These are phyloP conservation scores for Globisporangium heterothallicum DNA, from an alignment of 352 stramenopile species.

Conservation along the genomic window DNA sequence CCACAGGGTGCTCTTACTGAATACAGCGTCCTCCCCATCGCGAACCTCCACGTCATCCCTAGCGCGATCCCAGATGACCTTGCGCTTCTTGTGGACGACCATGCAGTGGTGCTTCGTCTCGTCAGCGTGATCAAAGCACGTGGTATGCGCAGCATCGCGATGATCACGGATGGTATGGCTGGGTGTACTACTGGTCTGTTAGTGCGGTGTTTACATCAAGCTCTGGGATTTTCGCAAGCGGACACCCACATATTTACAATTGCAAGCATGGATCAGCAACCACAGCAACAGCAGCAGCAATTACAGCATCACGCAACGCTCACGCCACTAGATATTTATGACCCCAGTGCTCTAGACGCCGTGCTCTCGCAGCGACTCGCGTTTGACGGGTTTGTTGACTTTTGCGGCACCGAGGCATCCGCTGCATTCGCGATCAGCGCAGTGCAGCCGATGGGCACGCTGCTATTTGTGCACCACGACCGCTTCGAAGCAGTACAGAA, in stretches of 20 bases:
- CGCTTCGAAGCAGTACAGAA: conserved; percentile 23
- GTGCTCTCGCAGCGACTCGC: conserved; percentile 11
- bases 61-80: conserved; percentile 30
- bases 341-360: conserved; percentile 16
- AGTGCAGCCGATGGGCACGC: conserved; percentile 40
- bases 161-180: conserved; percentile 15
- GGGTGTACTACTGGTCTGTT: conserved; percentile 22
- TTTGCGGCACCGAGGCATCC: conserved; percentile 41
- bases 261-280: not conserved
- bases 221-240: conserved; percentile 11
- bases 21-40: conserved; percentile 33
- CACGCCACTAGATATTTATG: conserved; percentile 29
- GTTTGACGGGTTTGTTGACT: conserved; percentile 48
- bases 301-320: conserved; percentile 19
- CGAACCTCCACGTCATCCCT: conserved; percentile 28
- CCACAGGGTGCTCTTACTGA: conserved; percentile 29
- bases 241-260: conserved; percentile 30
- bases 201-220: conserved; percentile 22
- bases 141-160: conserved; percentile 21
- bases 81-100: conserved; percentile 34
- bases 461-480: conserved; percentile 32
- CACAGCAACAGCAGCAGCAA: not conserved
- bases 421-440: conserved; percentile 32
- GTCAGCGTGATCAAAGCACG: conserved; percentile 20
- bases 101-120: conserved; percentile 32